A percentile compares a stretch with the other conserved stretches of the same genome.
These are phyloP conservation scores for Neurospora cerealis DNA, from an alignment of 495 filamentous ascomycete species.

Conservation along the genomic window DNA sequence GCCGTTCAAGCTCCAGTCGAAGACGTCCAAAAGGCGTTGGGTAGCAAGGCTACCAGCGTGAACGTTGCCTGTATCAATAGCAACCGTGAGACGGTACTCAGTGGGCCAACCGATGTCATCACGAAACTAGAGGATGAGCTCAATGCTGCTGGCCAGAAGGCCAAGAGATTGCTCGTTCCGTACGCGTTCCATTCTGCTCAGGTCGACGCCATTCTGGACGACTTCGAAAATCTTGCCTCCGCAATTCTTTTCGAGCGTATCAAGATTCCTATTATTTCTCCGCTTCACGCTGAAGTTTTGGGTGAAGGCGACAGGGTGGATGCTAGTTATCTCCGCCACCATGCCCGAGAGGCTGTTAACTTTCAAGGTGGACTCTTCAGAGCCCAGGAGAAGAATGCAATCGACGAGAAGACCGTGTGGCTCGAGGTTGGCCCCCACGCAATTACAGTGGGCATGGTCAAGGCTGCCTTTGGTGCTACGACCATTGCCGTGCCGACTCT, in stretches of 20 bases:
- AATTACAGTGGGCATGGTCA: slow-evolving; percentile 59
- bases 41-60: slow-evolving; percentile 15
- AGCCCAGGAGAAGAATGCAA: slow-evolving; percentile 36
- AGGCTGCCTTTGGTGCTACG: slow-evolving; percentile 48
- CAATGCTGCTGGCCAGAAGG: slow-evolving; percentile 49
- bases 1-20: slow-evolving; percentile 40
- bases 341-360: slow-evolving; percentile 65
- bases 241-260: slow-evolving; percentile 51
- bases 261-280: slow-evolving; percentile 61
- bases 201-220: slow-evolving; percentile 63
- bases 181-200: slow-evolving; percentile 79
- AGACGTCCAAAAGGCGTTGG: slow-evolving; percentile 30
- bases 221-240: slow-evolving; percentile 49
- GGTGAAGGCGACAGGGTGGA: slow-evolving; percentile 47
- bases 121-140: slow-evolving; percentile 49
- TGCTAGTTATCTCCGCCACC: slow-evolving; percentile 51
- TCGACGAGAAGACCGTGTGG: slow-evolving; percentile 48
- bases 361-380: slow-evolving; percentile 55
- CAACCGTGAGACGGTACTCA: slow-evolving; percentile 50
- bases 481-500: slow-evolving; percentile 49
- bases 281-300: slow-evolving; percentile 49
- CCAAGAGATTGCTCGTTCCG: slow-evolving; percentile 58
- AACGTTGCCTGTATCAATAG: slow-evolving; percentile 56
- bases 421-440: slow-evolving; percentile 65
- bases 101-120: slow-evolving; percentile 43